Conservation (phyloP, 2,329 filamentous ascomycete genomes). For the Dactylellina parvicollis region DNA sequence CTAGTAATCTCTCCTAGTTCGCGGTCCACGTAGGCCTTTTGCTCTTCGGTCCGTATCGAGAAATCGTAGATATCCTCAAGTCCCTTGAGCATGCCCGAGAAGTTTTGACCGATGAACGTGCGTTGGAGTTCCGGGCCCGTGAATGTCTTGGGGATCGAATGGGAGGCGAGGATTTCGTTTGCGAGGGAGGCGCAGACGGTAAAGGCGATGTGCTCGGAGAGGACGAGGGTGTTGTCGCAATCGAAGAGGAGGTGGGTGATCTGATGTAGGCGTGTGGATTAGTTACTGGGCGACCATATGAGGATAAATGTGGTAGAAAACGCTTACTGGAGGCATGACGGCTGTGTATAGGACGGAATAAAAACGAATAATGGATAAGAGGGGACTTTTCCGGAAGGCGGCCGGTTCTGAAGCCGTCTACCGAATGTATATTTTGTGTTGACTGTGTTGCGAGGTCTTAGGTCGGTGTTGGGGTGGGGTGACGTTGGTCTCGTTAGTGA, state of each 20-base stretch:
- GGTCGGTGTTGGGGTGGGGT: too few species aligned
- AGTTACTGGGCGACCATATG: too few species aligned
- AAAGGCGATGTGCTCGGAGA: conserved; percentile 89
- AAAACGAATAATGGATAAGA: too few species aligned
- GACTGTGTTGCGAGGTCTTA: conserved; percentile 1
- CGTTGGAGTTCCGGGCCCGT: conserved; percentile 79
- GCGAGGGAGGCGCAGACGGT: conserved; percentile 88
- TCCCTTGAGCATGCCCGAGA: conserved; percentile 85
- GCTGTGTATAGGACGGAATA: background rate
- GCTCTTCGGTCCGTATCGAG: conserved; percentile 72
- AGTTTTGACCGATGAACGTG: conserved; percentile 93
- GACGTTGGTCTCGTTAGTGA: background rate
- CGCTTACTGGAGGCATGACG: conserved; percentile 8
- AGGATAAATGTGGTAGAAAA: too few species aligned
- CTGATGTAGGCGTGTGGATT: conserved; percentile 59
- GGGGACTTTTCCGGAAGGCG: too few species aligned
- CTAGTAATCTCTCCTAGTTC: conserved; percentile 86
- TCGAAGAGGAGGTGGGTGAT: conserved; percentile 80
- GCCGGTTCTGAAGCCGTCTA: background rate
- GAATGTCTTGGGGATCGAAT: conserved; percentile 73
- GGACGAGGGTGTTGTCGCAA: conserved; percentile 90
- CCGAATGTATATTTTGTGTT: background rate
- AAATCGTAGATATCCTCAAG: conserved; percentile 82
- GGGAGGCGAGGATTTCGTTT: conserved; percentile 78
- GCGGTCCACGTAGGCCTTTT: conserved; percentile 76